Base-by-base conservation (phyloP, 2,329 filamentous ascomycete genomes). In the Botrytis elliptica region DNA sequence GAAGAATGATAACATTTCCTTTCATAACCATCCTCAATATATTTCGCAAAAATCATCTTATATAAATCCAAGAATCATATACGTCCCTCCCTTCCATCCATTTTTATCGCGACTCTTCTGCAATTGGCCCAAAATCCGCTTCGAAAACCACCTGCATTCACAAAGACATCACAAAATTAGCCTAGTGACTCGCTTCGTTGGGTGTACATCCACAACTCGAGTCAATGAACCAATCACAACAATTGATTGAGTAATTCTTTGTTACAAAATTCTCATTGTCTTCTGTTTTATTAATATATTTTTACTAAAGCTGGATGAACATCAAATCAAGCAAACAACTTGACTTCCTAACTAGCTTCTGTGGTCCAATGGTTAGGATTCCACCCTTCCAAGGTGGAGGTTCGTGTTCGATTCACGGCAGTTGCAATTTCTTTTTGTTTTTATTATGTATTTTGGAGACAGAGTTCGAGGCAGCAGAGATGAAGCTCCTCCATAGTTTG, bases 261-360 rank as follows among this genome's bases (percentile, higher is more conserved):
- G 57, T 36, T 18, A 2, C 4, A 10, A 10, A 22, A 44, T 12
- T 33, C 46, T 59, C 0, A 20, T 12, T 29, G 29, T 29, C 29
- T 29, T 29, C 29, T 29, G 29, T 29, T 29, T 29, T 29, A 42
- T 14, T 3, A 0, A 42, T 42, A 42, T 42, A 4, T 42, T 14
- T 2, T 14, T 14, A 14, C 40, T 42, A 2, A 42, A 0, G 12
- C 2, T 0, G 2, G 0, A 12, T 3, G 3, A 1, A 3, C 18
- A 38, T 25, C 33, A 62, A 38, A 62, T 38, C 20, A 62, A 8
- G 20, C 20, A 38, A 38, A 62, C 4, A 40, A 3, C 20, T 36
- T 14, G 33, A 7, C 40, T 10, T 20, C 14, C 0, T 14, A 0
- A 5, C 33, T 4, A 38, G 59, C 59, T 62, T 62, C 59, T 62